Conservation (phyloP, 2,329 filamentous ascomycete species). For the Gaeumannomyces sp. region DNA sequence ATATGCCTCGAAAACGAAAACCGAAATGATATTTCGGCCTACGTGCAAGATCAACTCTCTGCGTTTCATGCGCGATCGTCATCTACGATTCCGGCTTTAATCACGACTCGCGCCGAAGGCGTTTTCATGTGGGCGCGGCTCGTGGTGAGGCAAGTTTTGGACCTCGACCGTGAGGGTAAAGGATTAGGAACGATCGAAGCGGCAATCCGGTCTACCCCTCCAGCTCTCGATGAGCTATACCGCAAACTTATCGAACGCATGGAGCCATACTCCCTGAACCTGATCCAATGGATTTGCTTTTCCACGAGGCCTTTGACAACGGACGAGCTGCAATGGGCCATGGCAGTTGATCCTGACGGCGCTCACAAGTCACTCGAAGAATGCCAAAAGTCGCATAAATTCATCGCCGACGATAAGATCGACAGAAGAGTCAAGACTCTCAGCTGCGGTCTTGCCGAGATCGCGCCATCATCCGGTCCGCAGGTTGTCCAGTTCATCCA, state of each 20-base stretch:
- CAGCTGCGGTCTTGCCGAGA: slow-evolving; percentile 25
- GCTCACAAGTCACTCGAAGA: slow-evolving; percentile 16
- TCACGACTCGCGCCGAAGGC: slow-evolving; percentile 23
- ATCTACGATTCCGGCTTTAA: slow-evolving; percentile 10
- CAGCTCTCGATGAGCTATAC: slow-evolving; percentile 22
- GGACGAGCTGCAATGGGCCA: slow-evolving; percentile 26
- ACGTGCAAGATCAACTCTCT: slow-evolving; percentile 20
- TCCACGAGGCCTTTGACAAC: slow-evolving; percentile 19
- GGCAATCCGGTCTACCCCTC: slow-evolving; percentile 17
- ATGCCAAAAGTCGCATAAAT: slow-evolving; percentile 16
- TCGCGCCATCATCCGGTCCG: slow-evolving; percentile 9
- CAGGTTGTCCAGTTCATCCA: slow-evolving; percentile 27
- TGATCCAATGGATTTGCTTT: slow-evolving; percentile 29
- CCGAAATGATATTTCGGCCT: slow-evolving; percentile 25
- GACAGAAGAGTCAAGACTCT: slow-evolving; percentile 18
- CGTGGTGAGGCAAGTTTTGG: slow-evolving; percentile 18
- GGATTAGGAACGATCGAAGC: slow-evolving; percentile 16
- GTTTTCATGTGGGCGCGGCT: slow-evolving; percentile 33
- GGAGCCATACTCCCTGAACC: slow-evolving; percentile 16
- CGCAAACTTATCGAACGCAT: slow-evolving; percentile 17
- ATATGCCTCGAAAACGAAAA: too few species aligned
- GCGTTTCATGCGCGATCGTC: background rate
- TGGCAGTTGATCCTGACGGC: slow-evolving; percentile 21
- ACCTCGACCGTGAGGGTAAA: slow-evolving; percentile 14
- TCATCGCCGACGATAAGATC: slow-evolving; percentile 15